Percentiles rank a stretch among this genome's conserved stretches.
Evolutionary conservation across 2,329 filamentous ascomycete genomes (phyloP).

Genomic region (Fusarium sp.): DNA sequence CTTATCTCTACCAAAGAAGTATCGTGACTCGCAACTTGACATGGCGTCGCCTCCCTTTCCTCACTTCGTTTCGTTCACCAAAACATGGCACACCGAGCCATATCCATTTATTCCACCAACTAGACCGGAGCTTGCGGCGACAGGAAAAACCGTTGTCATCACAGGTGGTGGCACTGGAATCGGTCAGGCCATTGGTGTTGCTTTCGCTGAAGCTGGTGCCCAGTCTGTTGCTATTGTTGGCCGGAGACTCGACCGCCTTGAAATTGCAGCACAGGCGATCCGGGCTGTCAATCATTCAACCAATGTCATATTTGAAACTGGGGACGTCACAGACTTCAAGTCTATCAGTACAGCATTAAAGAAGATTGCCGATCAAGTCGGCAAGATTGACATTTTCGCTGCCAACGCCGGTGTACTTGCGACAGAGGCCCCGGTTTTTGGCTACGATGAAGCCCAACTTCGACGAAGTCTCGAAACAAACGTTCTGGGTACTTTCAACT

Average conservation of each 20-base stretch:
- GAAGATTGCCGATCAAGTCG: background rate
- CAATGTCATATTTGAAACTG: background rate
- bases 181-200: conserved; percentile 72
- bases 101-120: conserved; percentile 52
- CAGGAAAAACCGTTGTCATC: conserved; percentile 68
- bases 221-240: conserved; percentile 57
- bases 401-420: conserved; percentile 33
- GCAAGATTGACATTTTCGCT: conserved; percentile 40
- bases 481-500: conserved; percentile 44
- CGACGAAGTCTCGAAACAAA: conserved; percentile 43
- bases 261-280: conserved; percentile 32
- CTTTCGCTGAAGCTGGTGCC: conserved; percentile 63
- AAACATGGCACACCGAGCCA: conserved; percentile 37
- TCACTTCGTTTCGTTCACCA: conserved; percentile 33
- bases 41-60: conserved; percentile 9
- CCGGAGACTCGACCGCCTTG: conserved; percentile 51
- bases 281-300: background rate
- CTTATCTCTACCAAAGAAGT: too few species aligned
- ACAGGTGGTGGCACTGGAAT: conserved; percentile 76
- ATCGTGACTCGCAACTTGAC: background rate
- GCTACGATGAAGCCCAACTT: conserved; percentile 22
- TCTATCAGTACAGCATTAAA: background rate
- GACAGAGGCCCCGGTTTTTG: background rate
- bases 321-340: background rate
- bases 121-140: conserved; percentile 52